These are phyloP conservation scores for Podospora pseudoanserina DNA, from an alignment of 495 filamentous ascomycete genomes.

Conservation along the genomic window DNA sequence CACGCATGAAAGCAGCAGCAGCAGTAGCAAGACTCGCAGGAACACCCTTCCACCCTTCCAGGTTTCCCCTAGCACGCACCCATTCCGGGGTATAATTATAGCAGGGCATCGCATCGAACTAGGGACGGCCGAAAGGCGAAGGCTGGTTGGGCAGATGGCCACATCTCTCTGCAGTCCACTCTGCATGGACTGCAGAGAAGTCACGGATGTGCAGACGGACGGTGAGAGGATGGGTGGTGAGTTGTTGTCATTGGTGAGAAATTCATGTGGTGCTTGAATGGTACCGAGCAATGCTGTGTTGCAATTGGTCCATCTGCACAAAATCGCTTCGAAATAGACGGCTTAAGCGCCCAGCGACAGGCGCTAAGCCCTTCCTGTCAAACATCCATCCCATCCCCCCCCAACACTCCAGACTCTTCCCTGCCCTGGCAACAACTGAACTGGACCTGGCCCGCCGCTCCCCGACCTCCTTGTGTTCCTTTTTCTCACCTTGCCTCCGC, in stretches of 20 bases:
- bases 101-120: slow-evolving; percentile 31
- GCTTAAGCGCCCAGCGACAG: slow-evolving; percentile 32
- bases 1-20: not conserved
- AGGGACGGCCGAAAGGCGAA: slow-evolving; percentile 33
- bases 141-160: slow-evolving; percentile 42
- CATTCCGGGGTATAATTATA: slow-evolving; percentile 36
- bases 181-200: slow-evolving; percentile 9
- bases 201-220: not conserved
- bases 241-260: slow-evolving; percentile 30
- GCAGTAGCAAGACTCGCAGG: not conserved
- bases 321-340: slow-evolving; percentile 25
- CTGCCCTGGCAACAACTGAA: not conserved
- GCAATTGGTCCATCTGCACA: slow-evolving; percentile 26
- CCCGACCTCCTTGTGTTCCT: slow-evolving; percentile 12
- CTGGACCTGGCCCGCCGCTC: not conserved
- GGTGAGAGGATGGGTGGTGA: slow-evolving; percentile 21
- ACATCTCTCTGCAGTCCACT: not conserved
- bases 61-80: not conserved
- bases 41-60: not conserved
- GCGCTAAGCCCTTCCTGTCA: slow-evolving; percentile 26
- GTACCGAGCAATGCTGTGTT: slow-evolving; percentile 11
- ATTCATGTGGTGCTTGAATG: slow-evolving; percentile 31
- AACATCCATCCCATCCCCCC: not conserved
- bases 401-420: not conserved
- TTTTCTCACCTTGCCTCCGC: slow-evolving; percentile 7